Evolutionary conservation across 2,329 filamentous ascomycete genomes (phyloP).

Genomic region (Geosmithia putterillii): DNA sequence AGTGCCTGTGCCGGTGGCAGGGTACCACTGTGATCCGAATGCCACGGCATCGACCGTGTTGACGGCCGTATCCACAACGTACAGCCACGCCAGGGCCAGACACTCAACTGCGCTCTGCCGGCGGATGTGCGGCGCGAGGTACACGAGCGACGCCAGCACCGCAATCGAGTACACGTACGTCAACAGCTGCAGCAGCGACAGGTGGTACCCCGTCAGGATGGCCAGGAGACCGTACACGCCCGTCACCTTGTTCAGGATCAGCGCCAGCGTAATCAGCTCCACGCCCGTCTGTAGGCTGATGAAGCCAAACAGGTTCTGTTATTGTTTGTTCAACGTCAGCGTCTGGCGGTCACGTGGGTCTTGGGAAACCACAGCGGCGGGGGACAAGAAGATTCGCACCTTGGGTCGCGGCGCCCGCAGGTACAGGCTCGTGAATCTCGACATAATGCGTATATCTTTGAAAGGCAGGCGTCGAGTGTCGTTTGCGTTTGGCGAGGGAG

Average conservation of each 20-base stretch:
- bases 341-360: constrained; percentile 3
- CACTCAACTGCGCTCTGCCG: constrained; percentile 67
- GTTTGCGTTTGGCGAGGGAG: neutral
- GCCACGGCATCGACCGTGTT: constrained; percentile 72
- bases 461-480: too few relatives aligned
- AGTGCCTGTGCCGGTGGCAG: constrained; percentile 33
- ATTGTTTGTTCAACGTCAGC: neutral
- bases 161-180: constrained; percentile 84
- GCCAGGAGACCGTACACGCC: constrained; percentile 85
- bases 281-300: constrained; percentile 80
- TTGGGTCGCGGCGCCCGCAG: constrained; percentile 26
- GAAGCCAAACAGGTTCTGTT: constrained; percentile 70
- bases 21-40: constrained; percentile 80
- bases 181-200: constrained; percentile 72
- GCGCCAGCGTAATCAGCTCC: constrained; percentile 69
- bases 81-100: constrained; percentile 73
- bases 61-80: constrained; percentile 68
- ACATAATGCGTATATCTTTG: constrained; percentile 16
- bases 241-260: constrained; percentile 86
- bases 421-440: constrained; percentile 21
- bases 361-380: too few relatives aligned
- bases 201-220: constrained; percentile 72
- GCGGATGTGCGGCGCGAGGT: constrained; percentile 70
- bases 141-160: constrained; percentile 53
- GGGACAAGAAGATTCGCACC: constrained; percentile 14